phyloP scores from a whole-genome alignment of 1,284 basidiomycete species.

The Athelia sp. region DNA sequence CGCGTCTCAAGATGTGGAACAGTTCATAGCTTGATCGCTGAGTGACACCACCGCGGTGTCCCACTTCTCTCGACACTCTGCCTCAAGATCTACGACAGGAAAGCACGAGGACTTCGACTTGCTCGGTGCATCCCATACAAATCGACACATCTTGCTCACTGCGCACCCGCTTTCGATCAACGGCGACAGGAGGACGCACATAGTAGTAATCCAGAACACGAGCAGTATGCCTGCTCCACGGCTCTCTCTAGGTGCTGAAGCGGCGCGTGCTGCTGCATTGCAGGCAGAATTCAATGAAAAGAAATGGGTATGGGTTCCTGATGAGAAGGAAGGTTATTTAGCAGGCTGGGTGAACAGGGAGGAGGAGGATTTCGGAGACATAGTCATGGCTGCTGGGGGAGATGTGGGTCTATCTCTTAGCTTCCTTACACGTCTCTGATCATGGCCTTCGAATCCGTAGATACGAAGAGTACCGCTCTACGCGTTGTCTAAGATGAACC shows the following conservation, averaged over 20 bases:
- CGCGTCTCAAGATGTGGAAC: not conserved
- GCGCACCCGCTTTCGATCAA: not conserved
- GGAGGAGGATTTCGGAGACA: conserved; percentile 71
- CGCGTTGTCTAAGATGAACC: conserved; percentile 92
- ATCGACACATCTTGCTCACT: not conserved
- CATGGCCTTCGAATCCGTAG: conserved; percentile 29
- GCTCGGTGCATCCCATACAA: too few species aligned
- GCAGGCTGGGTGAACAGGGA: conserved; percentile 88
- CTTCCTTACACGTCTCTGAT: conserved; percentile 10
- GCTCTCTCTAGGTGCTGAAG: conserved; percentile 62
- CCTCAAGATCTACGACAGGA: not conserved
- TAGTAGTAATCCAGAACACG: not conserved
- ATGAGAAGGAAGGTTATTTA: conserved; percentile 84
- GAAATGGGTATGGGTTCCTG: conserved; percentile 96
- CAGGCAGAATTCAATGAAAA: conserved; percentile 96
- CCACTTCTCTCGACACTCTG: not conserved
- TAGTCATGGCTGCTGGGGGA: conserved; percentile 77
- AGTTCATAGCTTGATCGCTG: not conserved
- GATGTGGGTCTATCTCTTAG: conserved; percentile 44
- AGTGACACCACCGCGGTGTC: not conserved
- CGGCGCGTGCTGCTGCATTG: conserved; percentile 75
- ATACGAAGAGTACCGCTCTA: conserved; percentile 74
- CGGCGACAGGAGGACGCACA: not conserved
- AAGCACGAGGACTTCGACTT: too few species aligned
- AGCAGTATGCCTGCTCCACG: conserved; percentile 45